Evolutionary conservation across 768 basidiomycete species (phyloP).

Genomic region (Pseudohyphozyma bogoriensis): DNA sequence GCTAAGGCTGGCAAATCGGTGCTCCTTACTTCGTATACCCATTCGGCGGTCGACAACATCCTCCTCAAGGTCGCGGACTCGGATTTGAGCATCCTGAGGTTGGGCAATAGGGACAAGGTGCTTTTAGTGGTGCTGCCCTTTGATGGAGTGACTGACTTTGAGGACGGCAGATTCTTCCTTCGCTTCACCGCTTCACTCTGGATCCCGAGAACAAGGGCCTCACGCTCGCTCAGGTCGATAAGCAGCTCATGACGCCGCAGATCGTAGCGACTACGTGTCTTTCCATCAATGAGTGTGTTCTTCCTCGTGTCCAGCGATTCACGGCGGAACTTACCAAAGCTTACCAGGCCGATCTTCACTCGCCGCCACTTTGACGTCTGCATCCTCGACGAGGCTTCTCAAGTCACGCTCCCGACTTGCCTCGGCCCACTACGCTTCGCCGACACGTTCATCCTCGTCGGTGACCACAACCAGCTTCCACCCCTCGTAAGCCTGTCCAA

Average conservation of each 20-base stretch:
- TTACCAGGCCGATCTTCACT: constrained; percentile 63
- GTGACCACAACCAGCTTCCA: constrained; percentile 94
- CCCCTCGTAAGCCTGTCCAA: constrained; percentile 55
- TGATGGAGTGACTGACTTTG: too few species aligned
- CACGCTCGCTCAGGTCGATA: constrained; percentile 72
- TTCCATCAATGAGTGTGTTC: constrained; percentile 78
- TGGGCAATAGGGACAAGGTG: constrained; percentile 87
- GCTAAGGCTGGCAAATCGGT: constrained; percentile 77
- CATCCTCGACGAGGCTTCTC: constrained; percentile 96
- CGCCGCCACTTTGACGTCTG: constrained; percentile 86
- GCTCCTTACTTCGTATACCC: constrained; percentile 83
- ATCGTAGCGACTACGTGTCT: constrained; percentile 95
- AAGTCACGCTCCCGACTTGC: constrained; percentile 91
- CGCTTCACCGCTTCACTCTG: constrained; percentile 61
- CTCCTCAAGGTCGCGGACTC: constrained; percentile 60
- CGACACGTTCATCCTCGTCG: constrained; percentile 83
- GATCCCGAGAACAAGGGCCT: constrained; percentile 47
- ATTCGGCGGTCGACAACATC: constrained; percentile 98
- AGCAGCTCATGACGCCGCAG: constrained; percentile 71
- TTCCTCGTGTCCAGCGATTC: background rate
- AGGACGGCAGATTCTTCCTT: constrained; percentile 62
- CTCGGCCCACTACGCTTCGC: constrained; percentile 85
- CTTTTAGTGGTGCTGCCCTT: constrained; percentile 3
- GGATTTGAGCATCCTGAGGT: constrained; percentile 64
- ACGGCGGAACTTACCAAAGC: background rate